Conservation (phyloP, 2,329 filamentous ascomycete genomes). For the Diplodia mutila region DNA sequence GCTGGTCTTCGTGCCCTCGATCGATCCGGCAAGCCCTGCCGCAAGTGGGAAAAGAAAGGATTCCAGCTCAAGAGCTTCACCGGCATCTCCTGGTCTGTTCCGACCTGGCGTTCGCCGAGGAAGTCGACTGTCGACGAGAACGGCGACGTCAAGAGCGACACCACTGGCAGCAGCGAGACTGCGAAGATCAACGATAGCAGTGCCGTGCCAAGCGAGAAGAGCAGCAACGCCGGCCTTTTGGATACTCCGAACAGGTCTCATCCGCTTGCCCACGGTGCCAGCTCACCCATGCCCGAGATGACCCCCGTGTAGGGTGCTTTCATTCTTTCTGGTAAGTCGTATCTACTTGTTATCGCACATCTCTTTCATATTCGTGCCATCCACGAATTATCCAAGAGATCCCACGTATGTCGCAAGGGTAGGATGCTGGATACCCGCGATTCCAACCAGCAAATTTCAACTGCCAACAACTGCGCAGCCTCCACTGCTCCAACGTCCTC, state of each 20-base stretch:
- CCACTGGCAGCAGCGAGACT: slow-evolving; percentile 58
- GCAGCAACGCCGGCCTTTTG: slow-evolving; percentile 54
- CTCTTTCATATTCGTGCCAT: background rate
- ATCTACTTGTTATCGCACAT: background rate
- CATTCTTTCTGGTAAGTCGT: slow-evolving; percentile 8
- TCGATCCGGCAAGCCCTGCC: slow-evolving; percentile 86
- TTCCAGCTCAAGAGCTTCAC: slow-evolving; percentile 93
- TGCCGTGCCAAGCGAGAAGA: slow-evolving; percentile 64
- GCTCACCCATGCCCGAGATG: slow-evolving; percentile 22
- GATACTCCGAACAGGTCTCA: slow-evolving; percentile 36
- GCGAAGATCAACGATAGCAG: slow-evolving; percentile 63
- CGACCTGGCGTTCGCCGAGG: slow-evolving; percentile 81
- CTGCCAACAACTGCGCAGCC: background rate
- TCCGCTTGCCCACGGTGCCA: slow-evolving; percentile 11
- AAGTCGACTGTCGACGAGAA: slow-evolving; percentile 55
- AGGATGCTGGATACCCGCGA: background rate
- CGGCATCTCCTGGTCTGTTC: slow-evolving; percentile 78
- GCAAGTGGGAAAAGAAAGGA: slow-evolving; percentile 83
- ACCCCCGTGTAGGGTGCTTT: slow-evolving; percentile 15
- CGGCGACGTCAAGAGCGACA: slow-evolving; percentile 63
- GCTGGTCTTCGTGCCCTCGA: slow-evolving; percentile 93
- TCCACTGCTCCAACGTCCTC: background rate
- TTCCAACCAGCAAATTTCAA: background rate
- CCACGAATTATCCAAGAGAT: background rate
- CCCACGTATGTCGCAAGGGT: background rate